These are phyloP conservation scores for Boletus vinaceobasis DNA, from an alignment of 768 basidiomycete genomes.

Conservation along the genomic window DNA sequence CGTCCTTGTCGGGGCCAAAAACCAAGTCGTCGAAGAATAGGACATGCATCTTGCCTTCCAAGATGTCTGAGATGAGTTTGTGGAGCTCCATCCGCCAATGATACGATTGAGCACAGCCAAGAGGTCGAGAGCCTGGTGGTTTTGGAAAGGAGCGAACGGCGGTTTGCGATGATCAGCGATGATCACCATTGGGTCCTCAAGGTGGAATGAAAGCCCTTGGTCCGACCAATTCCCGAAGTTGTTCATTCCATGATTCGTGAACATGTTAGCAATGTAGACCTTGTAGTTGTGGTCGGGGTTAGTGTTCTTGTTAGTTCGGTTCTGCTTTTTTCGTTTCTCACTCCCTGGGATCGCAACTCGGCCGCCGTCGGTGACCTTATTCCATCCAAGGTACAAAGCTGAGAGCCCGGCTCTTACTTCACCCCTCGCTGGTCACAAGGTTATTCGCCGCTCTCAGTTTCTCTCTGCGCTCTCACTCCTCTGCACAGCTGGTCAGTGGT, in stretches of 20 bases:
- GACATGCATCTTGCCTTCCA: slow-evolving; percentile 31
- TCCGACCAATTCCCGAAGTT: background rate
- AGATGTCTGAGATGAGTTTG: slow-evolving; percentile 10
- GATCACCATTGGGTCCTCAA: background rate
- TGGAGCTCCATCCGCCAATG: slow-evolving; percentile 8
- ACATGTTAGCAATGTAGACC: too few relatives aligned
- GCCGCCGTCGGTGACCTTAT: background rate
- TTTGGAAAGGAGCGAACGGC: slow-evolving; percentile 4
- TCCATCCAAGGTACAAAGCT: too few relatives aligned
- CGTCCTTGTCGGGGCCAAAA: slow-evolving; percentile 29
- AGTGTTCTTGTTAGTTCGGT: too few relatives aligned
- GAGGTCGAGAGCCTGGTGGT: background rate
- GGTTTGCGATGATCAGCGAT: slow-evolving; percentile 4
- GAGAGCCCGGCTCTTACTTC: background rate
- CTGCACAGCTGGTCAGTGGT: background rate
- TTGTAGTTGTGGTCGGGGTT: too few relatives aligned
- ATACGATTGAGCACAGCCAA: background rate
- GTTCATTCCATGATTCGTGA: too few relatives aligned
- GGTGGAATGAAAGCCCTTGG: background rate
- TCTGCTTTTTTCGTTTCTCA: background rate
- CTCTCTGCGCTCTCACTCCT: too few relatives aligned
- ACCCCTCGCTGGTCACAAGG: background rate
- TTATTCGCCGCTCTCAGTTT: background rate
- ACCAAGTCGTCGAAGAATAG: slow-evolving; percentile 43
- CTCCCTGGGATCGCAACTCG: background rate